A percentile compares a stretch with the other conserved stretches of the same genome.
Evolutionary conservation across 306 rosid species (phyloP).

Genomic region (Cucumis cinereus): DNA sequence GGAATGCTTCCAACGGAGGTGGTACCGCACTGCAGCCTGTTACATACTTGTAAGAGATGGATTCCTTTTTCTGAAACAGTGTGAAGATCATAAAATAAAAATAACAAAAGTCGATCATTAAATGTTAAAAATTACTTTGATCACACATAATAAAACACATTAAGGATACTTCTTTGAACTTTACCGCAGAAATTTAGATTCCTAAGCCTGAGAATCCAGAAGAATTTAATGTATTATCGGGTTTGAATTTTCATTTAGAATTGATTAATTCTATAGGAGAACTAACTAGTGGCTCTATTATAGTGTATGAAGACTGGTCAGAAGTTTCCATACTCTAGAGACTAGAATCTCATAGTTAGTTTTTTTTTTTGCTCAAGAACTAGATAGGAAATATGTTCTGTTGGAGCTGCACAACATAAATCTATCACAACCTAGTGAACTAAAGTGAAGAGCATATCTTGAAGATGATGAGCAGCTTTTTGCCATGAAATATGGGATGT

Average conservation of each 20-base stretch:
- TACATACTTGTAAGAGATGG: conserved; percentile 76
- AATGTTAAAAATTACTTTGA: background rate
- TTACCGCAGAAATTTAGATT: background rate
- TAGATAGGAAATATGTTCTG: background rate
- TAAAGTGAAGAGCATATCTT: background rate
- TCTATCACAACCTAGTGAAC: background rate
- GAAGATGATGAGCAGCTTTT: background rate
- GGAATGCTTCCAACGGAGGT: conserved; percentile 97
- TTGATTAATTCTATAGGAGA: background rate
- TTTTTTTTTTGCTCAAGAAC: background rate
- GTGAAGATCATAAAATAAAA: conserved; percentile 3
- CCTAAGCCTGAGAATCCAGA: background rate
- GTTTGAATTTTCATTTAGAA: background rate
- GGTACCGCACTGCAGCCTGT: conserved; percentile 97
- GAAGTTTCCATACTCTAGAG: background rate
- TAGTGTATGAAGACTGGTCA: background rate
- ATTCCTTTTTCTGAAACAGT: conserved; percentile 1
- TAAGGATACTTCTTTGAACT: background rate
- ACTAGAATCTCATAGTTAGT: background rate
- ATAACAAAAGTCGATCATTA: conserved; percentile 1
- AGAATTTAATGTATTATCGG: background rate
- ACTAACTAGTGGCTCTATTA: background rate
- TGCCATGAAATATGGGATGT: background rate
- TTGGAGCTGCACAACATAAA: background rate
- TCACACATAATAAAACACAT: background rate